These are phyloP conservation scores for Thalassiosira livingstoniorum DNA, from an alignment of 352 stramenopile genomes.

Conservation along the genomic window DNA sequence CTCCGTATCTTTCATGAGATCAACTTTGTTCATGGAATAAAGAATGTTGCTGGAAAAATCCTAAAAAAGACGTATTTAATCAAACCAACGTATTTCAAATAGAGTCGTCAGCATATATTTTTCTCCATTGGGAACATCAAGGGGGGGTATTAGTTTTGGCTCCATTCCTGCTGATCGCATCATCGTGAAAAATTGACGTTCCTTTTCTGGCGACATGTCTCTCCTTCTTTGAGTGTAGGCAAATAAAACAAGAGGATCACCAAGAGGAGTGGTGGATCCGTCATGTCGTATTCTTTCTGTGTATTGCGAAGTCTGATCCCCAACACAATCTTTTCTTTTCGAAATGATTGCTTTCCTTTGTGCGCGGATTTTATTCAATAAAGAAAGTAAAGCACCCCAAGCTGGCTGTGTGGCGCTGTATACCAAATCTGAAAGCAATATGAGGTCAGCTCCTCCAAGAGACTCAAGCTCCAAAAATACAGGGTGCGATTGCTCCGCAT, in stretches of 20 bases:
- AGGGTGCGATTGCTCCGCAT: conserved; percentile 18
- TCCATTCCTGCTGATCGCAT: conserved; percentile 25
- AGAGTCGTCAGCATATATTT: conserved; percentile 44
- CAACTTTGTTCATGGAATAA: too few species aligned
- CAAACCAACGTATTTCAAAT: conserved; percentile 35
- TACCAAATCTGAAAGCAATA: conserved; percentile 37
- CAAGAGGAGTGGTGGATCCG: neutral
- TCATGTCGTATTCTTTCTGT: conserved; percentile 6
- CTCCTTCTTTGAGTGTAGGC: conserved; percentile 36
- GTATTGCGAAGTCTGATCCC: neutral
- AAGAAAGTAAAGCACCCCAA: conserved; percentile 26
- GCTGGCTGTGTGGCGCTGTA: conserved; percentile 35
- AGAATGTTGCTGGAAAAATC: neutral
- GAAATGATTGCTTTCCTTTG: conserved; percentile 9
- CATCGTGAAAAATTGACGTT: conserved; percentile 30
- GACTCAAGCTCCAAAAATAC: conserved; percentile 37
- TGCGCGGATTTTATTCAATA: conserved; percentile 25
- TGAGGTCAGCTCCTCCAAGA: conserved; percentile 21
- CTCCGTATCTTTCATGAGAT: too few species aligned
- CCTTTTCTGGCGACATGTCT: conserved; percentile 35
- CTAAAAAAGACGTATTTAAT: neutral
- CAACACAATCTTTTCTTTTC: neutral
- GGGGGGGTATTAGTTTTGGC: conserved; percentile 20
- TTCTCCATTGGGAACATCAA: conserved; percentile 29
- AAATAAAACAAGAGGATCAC: conserved; percentile 24